Evolutionary conservation across 345 rosid genomes (phyloP), one percentile per base, ranked within the genome.

Genomic region (Populus euphratica): DNA sequence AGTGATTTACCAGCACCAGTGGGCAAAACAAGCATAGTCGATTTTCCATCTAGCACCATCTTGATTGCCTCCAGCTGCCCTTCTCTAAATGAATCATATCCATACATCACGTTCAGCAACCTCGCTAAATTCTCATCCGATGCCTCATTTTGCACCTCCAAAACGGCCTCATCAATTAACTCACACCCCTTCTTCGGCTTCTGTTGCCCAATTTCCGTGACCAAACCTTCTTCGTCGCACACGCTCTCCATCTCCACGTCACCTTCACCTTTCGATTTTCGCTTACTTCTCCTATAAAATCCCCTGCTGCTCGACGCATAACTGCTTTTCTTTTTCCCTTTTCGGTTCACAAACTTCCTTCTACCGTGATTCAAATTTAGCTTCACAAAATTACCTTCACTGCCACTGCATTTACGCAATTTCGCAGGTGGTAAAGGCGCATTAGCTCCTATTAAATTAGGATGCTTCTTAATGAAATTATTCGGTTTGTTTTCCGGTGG

Each of bases 1-100:
- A 96, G 76, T 1, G 99, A 91, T 83, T 96, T 96, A 20, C 97
- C 99, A 5, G 96, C 91, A 72, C 99, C 99, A 0, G 98, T 93
- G 16, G 98, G 97, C 87, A 96, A 84, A 52, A 96, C 93, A 54
- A 96, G 84, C 98, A 96, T 90, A 3, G 91, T 80, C 0, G 98
- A 92, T 79, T 83, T 86, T 74, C 92, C 91, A 69, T 79, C 81
- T 67, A 96, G 91, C 73, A 91, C 88, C 85, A 83, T 82, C 81
- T 75, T 87, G 41, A 89, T 85, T 0, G 90, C 93, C 44, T 91
- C 90, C 80, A 89, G 36, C 83, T 91, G 95, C 47, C 93, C 90
- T 16, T 88, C 89, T 11, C 90, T 83, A 76, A 89, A 91, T 0
- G 89, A 82, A 80, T 85, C 89, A 41, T 87, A 79, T 7, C 90